Conservation (phyloP, 176 grass and related monocot species). For the Bolboschoenus planiculmis region DNA sequence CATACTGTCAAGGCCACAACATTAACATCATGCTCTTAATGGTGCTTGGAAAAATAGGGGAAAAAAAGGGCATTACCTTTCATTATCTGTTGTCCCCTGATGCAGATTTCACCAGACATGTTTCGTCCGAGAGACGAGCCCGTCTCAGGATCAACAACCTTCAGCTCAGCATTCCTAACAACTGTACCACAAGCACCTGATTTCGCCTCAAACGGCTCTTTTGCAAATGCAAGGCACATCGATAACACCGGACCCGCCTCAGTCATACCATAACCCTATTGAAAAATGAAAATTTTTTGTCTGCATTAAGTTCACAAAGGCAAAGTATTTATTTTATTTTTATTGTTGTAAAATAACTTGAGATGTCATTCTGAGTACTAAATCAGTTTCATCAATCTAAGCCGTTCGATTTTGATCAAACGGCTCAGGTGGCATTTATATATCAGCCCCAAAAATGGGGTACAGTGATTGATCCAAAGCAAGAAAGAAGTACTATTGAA, state of each 20-base stretch:
- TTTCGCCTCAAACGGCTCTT: conserved; percentile 58
- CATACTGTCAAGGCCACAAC: background rate
- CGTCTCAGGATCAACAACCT: conserved; percentile 52
- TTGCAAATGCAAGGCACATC: conserved; percentile 68
- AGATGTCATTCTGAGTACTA: background rate
- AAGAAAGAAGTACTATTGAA: background rate
- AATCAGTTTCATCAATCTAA: background rate
- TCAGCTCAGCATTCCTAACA: conserved; percentile 67
- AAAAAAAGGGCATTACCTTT: conserved; percentile 36
- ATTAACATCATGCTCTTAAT: background rate
- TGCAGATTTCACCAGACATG: conserved; percentile 52
- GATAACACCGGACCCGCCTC: conserved; percentile 68
- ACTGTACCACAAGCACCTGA: conserved; percentile 63
- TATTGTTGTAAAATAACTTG: background rate
- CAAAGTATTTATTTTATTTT: background rate
- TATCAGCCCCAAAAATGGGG: background rate
- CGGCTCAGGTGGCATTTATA: too few species aligned
- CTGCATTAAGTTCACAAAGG: background rate
- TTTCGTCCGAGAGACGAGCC: conserved; percentile 37
- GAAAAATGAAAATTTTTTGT: background rate
- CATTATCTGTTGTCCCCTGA: conserved; percentile 75
- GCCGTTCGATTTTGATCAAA: background rate
- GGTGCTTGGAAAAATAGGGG: background rate
- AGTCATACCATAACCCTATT: conserved; percentile 77
- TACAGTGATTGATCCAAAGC: background rate